Evolutionary conservation across 306 rosid species (phyloP).

Genomic region (Prunus mume): DNA sequence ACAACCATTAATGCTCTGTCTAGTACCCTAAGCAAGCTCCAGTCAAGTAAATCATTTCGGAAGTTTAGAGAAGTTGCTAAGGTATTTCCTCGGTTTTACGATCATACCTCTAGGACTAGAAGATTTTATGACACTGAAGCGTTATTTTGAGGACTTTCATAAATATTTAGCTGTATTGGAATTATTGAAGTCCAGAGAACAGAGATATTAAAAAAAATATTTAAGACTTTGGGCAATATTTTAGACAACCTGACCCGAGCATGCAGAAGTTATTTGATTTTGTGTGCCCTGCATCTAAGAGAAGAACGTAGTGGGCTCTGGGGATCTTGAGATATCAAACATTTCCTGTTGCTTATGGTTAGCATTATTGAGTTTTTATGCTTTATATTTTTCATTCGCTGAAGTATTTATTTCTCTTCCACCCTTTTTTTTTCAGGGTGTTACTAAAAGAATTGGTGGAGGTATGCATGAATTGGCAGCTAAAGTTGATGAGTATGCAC

Average conservation of each 20-base stretch:
- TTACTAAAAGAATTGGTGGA: slow-evolving; percentile 80
- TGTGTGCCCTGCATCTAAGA: neutral
- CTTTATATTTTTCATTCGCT: neutral
- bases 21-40: slow-evolving; percentile 83
- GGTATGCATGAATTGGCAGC: slow-evolving; percentile 97
- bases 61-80: slow-evolving; percentile 89
- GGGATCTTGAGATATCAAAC: neutral
- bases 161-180: neutral
- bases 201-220: neutral
- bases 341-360: neutral
- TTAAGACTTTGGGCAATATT: neutral
- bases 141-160: neutral
- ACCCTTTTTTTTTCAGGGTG: slow-evolving; percentile 46
- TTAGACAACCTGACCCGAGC: neutral
- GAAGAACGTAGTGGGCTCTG: neutral
- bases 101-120: neutral
- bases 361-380: neutral
- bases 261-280: neutral
- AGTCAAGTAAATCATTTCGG: slow-evolving; percentile 88
- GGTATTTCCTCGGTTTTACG: slow-evolving; percentile 40
- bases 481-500: slow-evolving; percentile 95
- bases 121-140: neutral
- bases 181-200: neutral
- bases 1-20: slow-evolving; percentile 75
- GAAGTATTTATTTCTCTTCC: neutral